phyloP scores from a whole-genome alignment of 805 yeast species.

The Candida dendrica region DNA sequence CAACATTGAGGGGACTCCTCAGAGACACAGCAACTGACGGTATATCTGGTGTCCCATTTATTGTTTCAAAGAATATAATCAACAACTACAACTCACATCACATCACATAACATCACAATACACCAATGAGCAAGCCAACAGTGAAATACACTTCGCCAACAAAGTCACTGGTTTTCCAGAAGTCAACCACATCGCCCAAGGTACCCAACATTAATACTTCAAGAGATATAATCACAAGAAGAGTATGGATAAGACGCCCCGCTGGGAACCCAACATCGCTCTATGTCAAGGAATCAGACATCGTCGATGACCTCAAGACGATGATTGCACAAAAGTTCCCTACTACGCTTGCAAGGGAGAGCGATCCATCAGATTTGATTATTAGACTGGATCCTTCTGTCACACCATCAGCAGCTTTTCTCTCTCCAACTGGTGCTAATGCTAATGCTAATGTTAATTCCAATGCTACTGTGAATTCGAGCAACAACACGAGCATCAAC shows the following conservation, averaged over 20 bases:
- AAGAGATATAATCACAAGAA: conserved; percentile 14
- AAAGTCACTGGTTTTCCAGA: background rate
- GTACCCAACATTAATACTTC: conserved; percentile 9
- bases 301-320: conserved; percentile 77
- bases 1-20: too few species aligned
- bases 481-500: conserved; percentile 2
- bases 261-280: conserved; percentile 65
- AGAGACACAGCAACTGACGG: too few species aligned
- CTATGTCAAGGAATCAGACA: conserved; percentile 49
- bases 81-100: too few species aligned
- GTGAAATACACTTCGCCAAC: conserved; percentile 11
- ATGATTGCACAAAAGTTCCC: conserved; percentile 60
- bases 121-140: background rate
- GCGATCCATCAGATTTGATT: conserved; percentile 64
- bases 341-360: conserved; percentile 49
- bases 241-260: conserved; percentile 51
- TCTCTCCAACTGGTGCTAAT: conserved; percentile 13
- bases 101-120: too few species aligned
- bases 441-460: background rate
- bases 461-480: conserved; percentile 1
- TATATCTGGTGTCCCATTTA: too few species aligned
- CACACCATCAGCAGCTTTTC: too few species aligned
- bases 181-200: conserved; percentile 4
- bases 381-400: conserved; percentile 20
- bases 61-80: too few species aligned